phyloP scores from a whole-genome alignment of 139 green algal genomes.

The Limnomonas spitsbergensis region DNA sequence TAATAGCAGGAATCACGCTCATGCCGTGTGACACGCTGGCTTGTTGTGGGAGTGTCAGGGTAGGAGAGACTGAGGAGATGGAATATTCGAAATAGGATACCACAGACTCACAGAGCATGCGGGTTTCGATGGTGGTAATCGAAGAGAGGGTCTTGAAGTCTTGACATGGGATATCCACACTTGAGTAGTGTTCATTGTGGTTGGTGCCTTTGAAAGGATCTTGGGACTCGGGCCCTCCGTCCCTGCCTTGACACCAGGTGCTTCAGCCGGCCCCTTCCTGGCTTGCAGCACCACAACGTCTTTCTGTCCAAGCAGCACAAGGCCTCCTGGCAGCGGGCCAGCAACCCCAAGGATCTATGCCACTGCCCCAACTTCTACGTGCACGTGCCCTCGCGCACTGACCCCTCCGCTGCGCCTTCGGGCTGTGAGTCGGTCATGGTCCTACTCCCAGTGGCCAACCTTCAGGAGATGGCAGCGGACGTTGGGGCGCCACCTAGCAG shows the following conservation, averaged over 20 bases:
- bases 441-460: conserved; percentile 15
- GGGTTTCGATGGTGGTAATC: too few relatives aligned
- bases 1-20: too few relatives aligned
- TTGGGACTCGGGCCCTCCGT: too few relatives aligned
- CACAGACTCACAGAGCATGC: too few relatives aligned
- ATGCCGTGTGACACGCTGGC: too few relatives aligned
- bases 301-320: conserved; percentile 69
- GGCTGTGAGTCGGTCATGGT: conserved; percentile 61
- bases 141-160: too few relatives aligned
- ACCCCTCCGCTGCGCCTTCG: conserved; percentile 67
- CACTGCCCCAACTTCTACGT: conserved; percentile 84
- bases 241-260: too few relatives aligned
- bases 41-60: neutral
- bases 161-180: too few relatives aligned
- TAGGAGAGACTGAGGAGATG: neutral
- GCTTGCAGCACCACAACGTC: conserved; percentile 81
- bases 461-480: conserved; percentile 8
- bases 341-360: conserved; percentile 39
- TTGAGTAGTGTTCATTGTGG: too few relatives aligned
- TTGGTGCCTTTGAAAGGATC: too few relatives aligned
- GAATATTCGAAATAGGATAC: neutral
- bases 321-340: conserved; percentile 57
- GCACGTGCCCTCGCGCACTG: conserved; percentile 68
- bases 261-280: conserved; percentile 33
- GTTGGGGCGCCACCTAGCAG: neutral